These are phyloP conservation scores for Pleodorina starrii DNA, from an alignment of 139 green algal species.

Conservation along the genomic window DNA sequence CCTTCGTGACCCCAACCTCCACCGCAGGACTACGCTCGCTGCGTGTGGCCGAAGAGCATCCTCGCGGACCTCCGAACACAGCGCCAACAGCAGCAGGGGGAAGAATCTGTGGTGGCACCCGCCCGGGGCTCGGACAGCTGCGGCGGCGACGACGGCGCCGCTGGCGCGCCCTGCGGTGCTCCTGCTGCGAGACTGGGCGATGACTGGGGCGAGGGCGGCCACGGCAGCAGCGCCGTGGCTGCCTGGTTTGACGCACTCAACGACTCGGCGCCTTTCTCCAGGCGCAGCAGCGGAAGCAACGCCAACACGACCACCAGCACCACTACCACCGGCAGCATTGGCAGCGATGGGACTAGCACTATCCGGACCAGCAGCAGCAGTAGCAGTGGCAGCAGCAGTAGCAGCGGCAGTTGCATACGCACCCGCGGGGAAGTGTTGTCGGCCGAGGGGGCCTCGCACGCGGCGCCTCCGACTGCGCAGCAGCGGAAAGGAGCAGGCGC, in stretches of 20 bases:
- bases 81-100: background rate
- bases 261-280: background rate
- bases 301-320: background rate
- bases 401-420: background rate
- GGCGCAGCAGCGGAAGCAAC: background rate
- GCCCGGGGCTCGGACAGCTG: no score
- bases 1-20: background rate
- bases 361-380: background rate
- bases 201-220: background rate
- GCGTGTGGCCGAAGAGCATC: slow-evolving; percentile 24
- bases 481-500: no score
- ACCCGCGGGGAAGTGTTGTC: no score
- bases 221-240: slow-evolving; percentile 25
- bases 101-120: background rate
- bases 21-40: slow-evolving; percentile 48
- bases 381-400: background rate
- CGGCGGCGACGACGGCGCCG: no score
- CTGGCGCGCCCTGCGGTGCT: no score
- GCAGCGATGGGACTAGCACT: background rate
- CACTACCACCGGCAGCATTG: background rate
- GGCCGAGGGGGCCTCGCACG: no score
- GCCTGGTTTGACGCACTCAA: slow-evolving; percentile 14
- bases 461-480: no score
- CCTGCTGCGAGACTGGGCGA: no score
- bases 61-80: background rate